Percentiles rank a stretch among this genome's conserved stretches.
These are phyloP conservation scores for Pseudopyrenochaeta lycopersici DNA, from an alignment of 2,329 filamentous ascomycete genomes.

Conservation along the genomic window DNA sequence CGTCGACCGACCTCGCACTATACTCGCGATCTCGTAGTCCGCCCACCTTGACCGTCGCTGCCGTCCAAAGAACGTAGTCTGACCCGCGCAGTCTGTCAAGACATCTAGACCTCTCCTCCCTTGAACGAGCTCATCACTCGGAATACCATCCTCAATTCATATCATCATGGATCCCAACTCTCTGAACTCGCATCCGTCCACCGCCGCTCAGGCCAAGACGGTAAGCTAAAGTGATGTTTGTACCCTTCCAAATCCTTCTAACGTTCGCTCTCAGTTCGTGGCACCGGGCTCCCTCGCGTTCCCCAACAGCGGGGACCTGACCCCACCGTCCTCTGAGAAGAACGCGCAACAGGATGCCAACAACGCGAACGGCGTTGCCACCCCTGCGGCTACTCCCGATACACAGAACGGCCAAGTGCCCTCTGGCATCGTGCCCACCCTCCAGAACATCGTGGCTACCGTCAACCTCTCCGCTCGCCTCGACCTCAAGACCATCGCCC, in stretches of 20 bases:
- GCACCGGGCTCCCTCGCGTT: constrained; percentile 92
- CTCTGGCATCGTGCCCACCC: constrained; percentile 70
- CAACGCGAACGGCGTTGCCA: constrained; percentile 75
- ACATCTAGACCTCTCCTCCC: constrained; percentile 33
- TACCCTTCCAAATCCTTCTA: constrained; percentile 25
- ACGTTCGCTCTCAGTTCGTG: constrained; percentile 65
- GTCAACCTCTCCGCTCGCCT: constrained; percentile 99
- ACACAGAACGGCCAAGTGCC: constrained; percentile 67
- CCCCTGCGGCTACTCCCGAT: constrained; percentile 91
- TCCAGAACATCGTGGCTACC: constrained; percentile 90
- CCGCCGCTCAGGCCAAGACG: constrained; percentile 90
- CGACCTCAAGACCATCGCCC: constrained; percentile 97
- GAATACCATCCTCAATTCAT: constrained; percentile 38
- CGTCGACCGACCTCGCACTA: constrained; percentile 45
- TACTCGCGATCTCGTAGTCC: constrained; percentile 42
- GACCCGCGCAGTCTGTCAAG: constrained; percentile 48
- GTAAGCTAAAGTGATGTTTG: constrained; percentile 41
- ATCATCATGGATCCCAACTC: constrained; percentile 74
- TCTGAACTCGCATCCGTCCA: constrained; percentile 90
- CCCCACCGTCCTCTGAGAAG: constrained; percentile 78
- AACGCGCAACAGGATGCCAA: constrained; percentile 64
- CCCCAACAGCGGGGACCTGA: constrained; percentile 82
- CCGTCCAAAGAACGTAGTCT: constrained; percentile 39
- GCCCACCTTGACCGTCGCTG: constrained; percentile 38
- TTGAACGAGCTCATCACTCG: constrained; percentile 39